Conservation (phyloP, 2,329 filamentous ascomycete species). For the Penicillium rolfsii region DNA sequence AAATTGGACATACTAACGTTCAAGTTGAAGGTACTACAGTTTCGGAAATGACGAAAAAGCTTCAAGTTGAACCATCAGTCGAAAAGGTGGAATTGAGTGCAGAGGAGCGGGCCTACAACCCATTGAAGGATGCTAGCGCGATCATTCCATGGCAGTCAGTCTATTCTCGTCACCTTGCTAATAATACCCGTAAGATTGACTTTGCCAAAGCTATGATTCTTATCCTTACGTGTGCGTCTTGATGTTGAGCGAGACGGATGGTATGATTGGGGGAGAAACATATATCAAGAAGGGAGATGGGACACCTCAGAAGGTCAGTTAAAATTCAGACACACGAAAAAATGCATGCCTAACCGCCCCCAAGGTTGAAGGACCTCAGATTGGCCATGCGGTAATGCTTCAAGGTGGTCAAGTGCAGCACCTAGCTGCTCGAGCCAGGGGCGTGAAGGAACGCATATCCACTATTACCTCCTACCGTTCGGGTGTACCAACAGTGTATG, state of each 20-base stretch:
- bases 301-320: constrained; percentile 16
- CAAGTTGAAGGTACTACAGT: constrained; percentile 25
- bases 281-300: constrained; percentile 31
- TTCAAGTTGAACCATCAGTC: constrained; percentile 22
- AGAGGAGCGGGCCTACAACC: constrained; percentile 24
- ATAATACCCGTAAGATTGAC: neutral
- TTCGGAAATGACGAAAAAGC: constrained; percentile 18
- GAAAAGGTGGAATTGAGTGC: constrained; percentile 19
- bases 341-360: neutral
- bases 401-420: constrained; percentile 36
- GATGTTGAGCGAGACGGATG: constrained; percentile 35
- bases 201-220: constrained; percentile 20
- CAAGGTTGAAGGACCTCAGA: constrained; percentile 16
- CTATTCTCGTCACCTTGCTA: neutral
- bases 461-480: constrained; percentile 35
- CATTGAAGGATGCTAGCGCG: constrained; percentile 20
- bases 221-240: constrained; percentile 35
- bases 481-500: constrained; percentile 20
- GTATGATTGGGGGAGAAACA: constrained; percentile 37
- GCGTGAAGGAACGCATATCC: constrained; percentile 31
- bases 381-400: constrained; percentile 33
- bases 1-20: constrained; percentile 35
- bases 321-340: neutral
- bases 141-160: constrained; percentile 33
- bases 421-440: constrained; percentile 29